phyloP scores from a whole-genome alignment of 352 stramenopile genomes.

The Phytophthora syringae region DNA sequence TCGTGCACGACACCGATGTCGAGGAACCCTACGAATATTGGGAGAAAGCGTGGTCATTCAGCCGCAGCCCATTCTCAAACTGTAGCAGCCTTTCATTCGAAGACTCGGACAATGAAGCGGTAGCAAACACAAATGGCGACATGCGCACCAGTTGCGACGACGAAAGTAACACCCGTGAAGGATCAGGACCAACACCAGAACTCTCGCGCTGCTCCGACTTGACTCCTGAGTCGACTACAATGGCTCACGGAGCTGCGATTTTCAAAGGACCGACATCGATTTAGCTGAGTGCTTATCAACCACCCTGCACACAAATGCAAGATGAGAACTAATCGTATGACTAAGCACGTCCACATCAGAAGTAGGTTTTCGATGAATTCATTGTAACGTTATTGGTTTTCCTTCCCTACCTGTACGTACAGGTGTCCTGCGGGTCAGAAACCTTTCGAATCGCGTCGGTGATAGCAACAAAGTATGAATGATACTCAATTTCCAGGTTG shows the following conservation, averaged over 20 bases:
- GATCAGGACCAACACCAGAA: not conserved
- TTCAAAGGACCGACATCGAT: slow-evolving; percentile 16
- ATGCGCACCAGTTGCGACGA: not conserved
- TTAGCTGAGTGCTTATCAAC: not conserved
- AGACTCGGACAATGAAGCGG: slow-evolving; percentile 6
- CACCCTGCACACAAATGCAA: not conserved
- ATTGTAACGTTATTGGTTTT: too few relatives aligned
- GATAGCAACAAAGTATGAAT: slow-evolving; percentile 19
- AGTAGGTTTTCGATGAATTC: not conserved
- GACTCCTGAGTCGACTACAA: slow-evolving; percentile 1
- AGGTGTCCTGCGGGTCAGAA: slow-evolving; percentile 26
- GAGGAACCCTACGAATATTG: slow-evolving; percentile 22
- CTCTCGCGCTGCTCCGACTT: slow-evolving; percentile 6
- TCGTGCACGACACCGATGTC: not conserved
- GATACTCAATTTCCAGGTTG: slow-evolving; percentile 11
- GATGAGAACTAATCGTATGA: too few relatives aligned
- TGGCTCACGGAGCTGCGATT: not conserved
- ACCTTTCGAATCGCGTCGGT: slow-evolving; percentile 20
- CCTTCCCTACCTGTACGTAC: too few relatives aligned
- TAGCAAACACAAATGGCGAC: not conserved
- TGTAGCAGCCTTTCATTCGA: slow-evolving; percentile 22
- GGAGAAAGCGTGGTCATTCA: slow-evolving; percentile 9
- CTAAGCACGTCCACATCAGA: not conserved
- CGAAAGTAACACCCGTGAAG: not conserved
- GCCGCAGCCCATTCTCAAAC: slow-evolving; percentile 21